Conservation (phyloP, 805 yeast species). For the Saccharomycopsis vini region DNA sequence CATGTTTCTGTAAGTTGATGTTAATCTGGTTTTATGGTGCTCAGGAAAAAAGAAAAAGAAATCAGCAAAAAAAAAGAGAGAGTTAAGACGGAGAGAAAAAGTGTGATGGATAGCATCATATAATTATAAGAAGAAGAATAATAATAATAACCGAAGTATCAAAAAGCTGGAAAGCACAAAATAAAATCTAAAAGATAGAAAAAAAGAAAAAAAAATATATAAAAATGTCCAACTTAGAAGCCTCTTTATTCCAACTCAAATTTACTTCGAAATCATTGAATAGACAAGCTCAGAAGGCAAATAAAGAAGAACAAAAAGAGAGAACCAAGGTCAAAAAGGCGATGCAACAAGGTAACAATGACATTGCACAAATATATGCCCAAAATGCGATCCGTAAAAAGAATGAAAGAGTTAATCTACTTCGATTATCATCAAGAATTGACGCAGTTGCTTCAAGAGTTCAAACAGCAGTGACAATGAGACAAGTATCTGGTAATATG, state of each 20-base stretch:
- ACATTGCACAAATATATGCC: constrained; percentile 89
- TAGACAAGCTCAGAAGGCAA: constrained; percentile 83
- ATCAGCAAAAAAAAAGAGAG: no score
- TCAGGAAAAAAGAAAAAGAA: no score
- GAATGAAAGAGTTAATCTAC: constrained; percentile 72
- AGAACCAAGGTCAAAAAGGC: constrained; percentile 88
- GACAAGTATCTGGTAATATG: constrained; percentile 91
- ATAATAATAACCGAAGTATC: no score
- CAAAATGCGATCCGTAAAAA: constrained; percentile 91
- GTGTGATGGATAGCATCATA: no score
- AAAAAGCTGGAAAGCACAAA: no score
- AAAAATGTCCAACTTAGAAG: no score
- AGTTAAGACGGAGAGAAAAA: no score
- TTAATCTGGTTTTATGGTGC: no score
- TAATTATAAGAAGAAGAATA: no score
- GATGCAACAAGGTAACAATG: constrained; percentile 73
- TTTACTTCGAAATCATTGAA: constrained; percentile 91
- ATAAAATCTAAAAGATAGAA: no score
- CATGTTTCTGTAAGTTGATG: no score
- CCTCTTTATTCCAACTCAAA: constrained; percentile 55
- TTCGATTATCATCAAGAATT: constrained; percentile 77
- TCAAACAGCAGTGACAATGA: constrained; percentile 97
- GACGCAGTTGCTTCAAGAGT: constrained; percentile 95
- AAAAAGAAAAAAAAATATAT: no score
- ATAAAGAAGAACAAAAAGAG: constrained; percentile 82